phyloP scores from a whole-genome alignment of 495 filamentous ascomycete species.

The Echria macrotheca region DNA sequence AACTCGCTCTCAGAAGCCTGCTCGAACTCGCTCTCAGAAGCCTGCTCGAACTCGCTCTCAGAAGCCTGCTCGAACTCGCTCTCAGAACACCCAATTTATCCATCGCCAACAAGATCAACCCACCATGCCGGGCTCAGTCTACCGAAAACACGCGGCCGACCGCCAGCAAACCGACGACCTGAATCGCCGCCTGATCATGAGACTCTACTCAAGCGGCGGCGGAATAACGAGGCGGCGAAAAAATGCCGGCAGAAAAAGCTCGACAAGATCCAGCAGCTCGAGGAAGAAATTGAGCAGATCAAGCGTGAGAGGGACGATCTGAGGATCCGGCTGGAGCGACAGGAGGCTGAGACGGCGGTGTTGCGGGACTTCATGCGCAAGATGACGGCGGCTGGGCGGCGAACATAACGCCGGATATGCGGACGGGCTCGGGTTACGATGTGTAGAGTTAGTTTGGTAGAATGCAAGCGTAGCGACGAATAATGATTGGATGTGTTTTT shows the following conservation, averaged over 20 bases:
- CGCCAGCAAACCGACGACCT: neutral
- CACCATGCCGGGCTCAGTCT: neutral
- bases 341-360: slow-evolving; percentile 55
- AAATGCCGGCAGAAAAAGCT: slow-evolving; percentile 68
- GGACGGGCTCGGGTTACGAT: neutral
- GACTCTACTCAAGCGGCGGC: slow-evolving; percentile 47
- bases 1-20: too few relatives aligned
- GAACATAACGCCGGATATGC: slow-evolving; percentile 12
- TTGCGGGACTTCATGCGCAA: slow-evolving; percentile 40
- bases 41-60: neutral
- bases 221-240: slow-evolving; percentile 65
- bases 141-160: slow-evolving; percentile 13
- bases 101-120: neutral
- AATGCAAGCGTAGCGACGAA: too few relatives aligned
- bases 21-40: too few relatives aligned
- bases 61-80: neutral
- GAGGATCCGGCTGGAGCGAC: slow-evolving; percentile 54
- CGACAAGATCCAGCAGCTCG: slow-evolving; percentile 58
- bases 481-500: too few relatives aligned
- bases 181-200: slow-evolving; percentile 12
- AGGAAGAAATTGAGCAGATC: slow-evolving; percentile 53
- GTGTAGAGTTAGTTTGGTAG: neutral
- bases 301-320: slow-evolving; percentile 60
- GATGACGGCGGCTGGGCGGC: slow-evolving; percentile 17
- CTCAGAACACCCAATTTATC: neutral